phyloP scores from a whole-genome alignment of 208 protist genomes.

The Porcisia hertigi region DNA sequence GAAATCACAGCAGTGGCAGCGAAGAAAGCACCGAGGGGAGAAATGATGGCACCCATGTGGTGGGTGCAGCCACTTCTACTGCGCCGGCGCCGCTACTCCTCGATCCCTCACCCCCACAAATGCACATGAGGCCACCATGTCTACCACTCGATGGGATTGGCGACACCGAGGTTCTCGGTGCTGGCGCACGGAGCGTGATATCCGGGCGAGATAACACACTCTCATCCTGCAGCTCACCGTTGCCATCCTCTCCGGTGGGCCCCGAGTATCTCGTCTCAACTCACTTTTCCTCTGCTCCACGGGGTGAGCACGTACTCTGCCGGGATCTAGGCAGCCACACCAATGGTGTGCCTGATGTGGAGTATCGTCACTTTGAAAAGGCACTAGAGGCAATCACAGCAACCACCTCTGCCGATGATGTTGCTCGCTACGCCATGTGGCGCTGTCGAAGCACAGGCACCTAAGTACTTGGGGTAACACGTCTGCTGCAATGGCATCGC shows the following conservation, averaged over 20 bases:
- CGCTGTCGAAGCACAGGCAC: not conserved
- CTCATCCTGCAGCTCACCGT: not conserved
- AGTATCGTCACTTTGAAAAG: constrained; percentile 26
- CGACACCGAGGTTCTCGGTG: constrained; percentile 7
- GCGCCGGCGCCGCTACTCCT: not conserved
- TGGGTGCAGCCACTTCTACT: not conserved
- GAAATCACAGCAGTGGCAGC: not conserved
- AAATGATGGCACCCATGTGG: not conserved
- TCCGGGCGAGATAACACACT: not conserved
- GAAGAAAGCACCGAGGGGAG: not conserved
- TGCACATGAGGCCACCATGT: not conserved
- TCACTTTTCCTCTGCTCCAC: not conserved
- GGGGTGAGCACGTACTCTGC: not conserved
- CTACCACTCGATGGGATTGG: not conserved
- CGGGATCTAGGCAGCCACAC: too few species aligned
- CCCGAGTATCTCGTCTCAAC: not conserved
- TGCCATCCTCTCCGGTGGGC: not conserved
- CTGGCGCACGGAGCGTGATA: not conserved
- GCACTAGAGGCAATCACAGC: constrained; percentile 21
- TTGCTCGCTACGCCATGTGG: constrained; percentile 26
- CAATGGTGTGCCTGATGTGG: constrained; percentile 15
- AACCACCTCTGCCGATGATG: constrained; percentile 18
- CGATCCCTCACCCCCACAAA: not conserved
- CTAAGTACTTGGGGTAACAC: not conserved
- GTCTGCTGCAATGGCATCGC: not conserved